Base-by-base conservation (phyloP, 2,329 filamentous ascomycete genomes). In the Fusarium redolens region DNA sequence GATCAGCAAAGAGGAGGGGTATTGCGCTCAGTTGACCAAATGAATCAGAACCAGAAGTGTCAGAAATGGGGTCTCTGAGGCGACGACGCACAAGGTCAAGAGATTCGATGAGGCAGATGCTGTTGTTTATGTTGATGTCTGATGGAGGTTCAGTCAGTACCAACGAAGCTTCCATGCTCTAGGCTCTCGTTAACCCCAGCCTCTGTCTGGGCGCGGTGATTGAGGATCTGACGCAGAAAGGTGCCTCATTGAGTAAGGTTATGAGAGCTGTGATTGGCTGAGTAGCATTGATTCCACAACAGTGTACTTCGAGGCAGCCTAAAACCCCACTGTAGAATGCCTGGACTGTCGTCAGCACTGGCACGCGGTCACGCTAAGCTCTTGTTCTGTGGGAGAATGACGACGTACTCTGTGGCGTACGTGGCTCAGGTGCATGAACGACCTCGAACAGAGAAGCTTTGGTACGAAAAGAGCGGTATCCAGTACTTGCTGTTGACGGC, bases 401-500 rank as follows among this genome's bases (percentile, higher is more conserved):
- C 74, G 74, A 77, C 61, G 58, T 48, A 25, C 35, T 54, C 37
- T 76, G 75, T 77, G 75, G 75, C 75, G 74, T 74, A 76, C 72
- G 75, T 77, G 74, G 75, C 75, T 74, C 70, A 69, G 64, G 37
- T 37, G 51, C 60, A 65, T 48, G 56, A 60, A 38, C 52, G 44
- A 57, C 31, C 55, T 57, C 58, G 61, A 63, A 65, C 57, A 35
- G 40, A 31, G 55, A 41, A 31, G 38, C 41, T 41, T 31, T 22
- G 68, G 37, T 75, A 75, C 75, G 20, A 37, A 50, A 28, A 40
- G 11, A 54, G 28, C 18, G 33, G 18, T 25, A 52, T 37, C 28
- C 15, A 56, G 37, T 77, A 77, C 75, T 31, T 54, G 17, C 3
- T 25, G 3, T 30, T 5, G 18, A 10, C 15, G 4, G 9, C 17